A percentile compares a stretch with the other conserved stretches of the same genome.
phyloP scores from a whole-genome alignment of 306 rosid species.

The Erythrophleum fordii region DNA sequence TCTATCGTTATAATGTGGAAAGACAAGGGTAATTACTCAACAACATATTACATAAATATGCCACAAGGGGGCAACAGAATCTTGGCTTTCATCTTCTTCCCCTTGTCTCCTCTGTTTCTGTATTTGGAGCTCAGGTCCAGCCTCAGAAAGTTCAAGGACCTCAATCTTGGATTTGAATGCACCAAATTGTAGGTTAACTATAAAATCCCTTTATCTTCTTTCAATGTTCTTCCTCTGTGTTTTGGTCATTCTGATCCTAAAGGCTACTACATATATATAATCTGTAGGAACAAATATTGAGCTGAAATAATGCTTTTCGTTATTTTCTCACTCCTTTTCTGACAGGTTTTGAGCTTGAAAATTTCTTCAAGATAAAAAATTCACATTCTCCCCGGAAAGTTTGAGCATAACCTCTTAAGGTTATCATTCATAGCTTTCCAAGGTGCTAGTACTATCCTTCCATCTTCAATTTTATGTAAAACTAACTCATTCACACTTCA shows the following conservation, averaged over 20 bases:
- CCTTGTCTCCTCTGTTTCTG: background rate
- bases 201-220: conserved; percentile 5
- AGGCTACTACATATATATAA: background rate
- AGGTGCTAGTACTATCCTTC: no score
- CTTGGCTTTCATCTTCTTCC: conserved; percentile 32
- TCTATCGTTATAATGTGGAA: conserved; percentile 35
- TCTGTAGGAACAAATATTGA: background rate
- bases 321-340: background rate
- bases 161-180: conserved; percentile 13
- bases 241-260: background rate
- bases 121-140: conserved; percentile 11
- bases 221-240: background rate
- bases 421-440: no score
- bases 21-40: conserved; percentile 31
- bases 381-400: background rate
- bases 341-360: conserved; percentile 24
- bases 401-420: background rate
- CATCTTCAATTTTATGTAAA: no score
- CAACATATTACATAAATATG: conserved; percentile 43
- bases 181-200: background rate
- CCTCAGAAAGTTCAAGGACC: conserved; percentile 25
- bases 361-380: background rate
- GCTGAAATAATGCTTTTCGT: background rate
- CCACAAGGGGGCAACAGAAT: background rate
- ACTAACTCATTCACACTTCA: no score